Evolutionary conservation across 2,329 filamentous ascomycete species (phyloP), one percentile per base, ranked within the genome.

Genomic region (Stemphylium vesicarium): DNA sequence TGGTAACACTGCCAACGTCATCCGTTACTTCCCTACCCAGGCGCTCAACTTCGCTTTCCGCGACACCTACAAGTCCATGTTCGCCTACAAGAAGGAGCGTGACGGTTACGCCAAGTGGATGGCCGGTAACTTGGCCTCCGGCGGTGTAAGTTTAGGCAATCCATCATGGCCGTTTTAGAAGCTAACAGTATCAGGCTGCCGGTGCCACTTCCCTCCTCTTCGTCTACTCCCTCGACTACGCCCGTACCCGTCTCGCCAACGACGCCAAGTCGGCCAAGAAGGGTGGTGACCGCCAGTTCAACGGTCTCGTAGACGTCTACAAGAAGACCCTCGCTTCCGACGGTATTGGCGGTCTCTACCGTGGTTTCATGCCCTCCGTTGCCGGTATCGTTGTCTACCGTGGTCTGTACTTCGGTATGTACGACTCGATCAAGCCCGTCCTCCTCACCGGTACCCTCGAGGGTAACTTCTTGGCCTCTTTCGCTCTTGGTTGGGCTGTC

Each of bases 351-450:
- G 95, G 95, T 96, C 93, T 99, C 78, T 99, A 99, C 92, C 95
- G 95, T 96, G 95, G 95, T 87, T 99, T 99, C 91, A 92, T 93
- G 87, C 95, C 96, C 81, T 99, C 95, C 78, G 95, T 99, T 78
- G 87, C 90, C 82, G 95, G 95, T 90, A 99, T 99, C 82, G 83
- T 99, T 77, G 95, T 99, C 85, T 99, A 99, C 92, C 95, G 95
- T 92, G 95, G 95, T 97, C 92, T 99, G 76, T 99, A 99, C 93
- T 99, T 99, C 90, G 95, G 95, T 81, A 90, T 99, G 90, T 99
- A 99, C 92, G 95, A 99, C 86, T 99, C 95, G 74, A 89, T 99
- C 88, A 99, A 99, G 92, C 95, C 95, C 75, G 91, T 98, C 78
- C 81, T 98, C 83, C 92, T 99, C 70, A 87, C 90, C 80, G 95